phyloP scores from a whole-genome alignment of 2,329 filamentous ascomycete genomes.

The Fusarium sp. region DNA sequence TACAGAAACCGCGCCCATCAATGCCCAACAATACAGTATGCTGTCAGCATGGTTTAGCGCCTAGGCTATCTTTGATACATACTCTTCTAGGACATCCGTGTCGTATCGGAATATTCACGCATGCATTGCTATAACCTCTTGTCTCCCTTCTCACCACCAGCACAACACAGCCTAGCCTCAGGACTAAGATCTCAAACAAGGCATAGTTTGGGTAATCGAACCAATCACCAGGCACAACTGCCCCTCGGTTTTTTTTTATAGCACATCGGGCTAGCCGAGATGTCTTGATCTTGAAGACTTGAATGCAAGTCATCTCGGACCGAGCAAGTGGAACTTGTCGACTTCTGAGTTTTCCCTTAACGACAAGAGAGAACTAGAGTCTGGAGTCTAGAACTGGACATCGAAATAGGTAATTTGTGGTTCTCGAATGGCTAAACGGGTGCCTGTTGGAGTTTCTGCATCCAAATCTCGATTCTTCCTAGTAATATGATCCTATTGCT shows the following conservation, averaged over 20 bases:
- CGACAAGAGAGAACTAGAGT: conserved; percentile 29
- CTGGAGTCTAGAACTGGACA: background rate
- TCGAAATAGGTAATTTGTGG: conserved; percentile 25
- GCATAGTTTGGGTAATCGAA: conserved; percentile 17
- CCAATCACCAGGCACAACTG: conserved; percentile 14
- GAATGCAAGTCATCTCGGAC: conserved; percentile 26
- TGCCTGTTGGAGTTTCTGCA: conserved; percentile 41
- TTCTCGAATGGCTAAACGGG: conserved; percentile 12
- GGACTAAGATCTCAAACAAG: conserved; percentile 13
- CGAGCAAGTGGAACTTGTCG: conserved; percentile 27
- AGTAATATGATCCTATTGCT: conserved; percentile 26
- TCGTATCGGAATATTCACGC: too few species aligned
- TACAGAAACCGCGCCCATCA: too few species aligned
- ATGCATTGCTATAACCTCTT: conserved; percentile 1
- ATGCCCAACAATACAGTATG: too few species aligned
- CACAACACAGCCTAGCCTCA: conserved; percentile 18
- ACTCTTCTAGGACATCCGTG: too few species aligned
- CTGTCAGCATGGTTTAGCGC: too few species aligned
- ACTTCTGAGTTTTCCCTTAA: conserved; percentile 3
- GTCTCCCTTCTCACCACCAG: background rate
- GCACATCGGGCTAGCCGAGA: conserved; percentile 24
- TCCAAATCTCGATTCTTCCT: conserved; percentile 38
- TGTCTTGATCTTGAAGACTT: conserved; percentile 5
- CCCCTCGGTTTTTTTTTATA: conserved; percentile 24
- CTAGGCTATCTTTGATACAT: too few species aligned